A percentile compares a stretch with the other conserved stretches of the same genome.
Conservation (phyloP, 1,284 basidiomycete species). For the Ceratobasidium sp. region DNA sequence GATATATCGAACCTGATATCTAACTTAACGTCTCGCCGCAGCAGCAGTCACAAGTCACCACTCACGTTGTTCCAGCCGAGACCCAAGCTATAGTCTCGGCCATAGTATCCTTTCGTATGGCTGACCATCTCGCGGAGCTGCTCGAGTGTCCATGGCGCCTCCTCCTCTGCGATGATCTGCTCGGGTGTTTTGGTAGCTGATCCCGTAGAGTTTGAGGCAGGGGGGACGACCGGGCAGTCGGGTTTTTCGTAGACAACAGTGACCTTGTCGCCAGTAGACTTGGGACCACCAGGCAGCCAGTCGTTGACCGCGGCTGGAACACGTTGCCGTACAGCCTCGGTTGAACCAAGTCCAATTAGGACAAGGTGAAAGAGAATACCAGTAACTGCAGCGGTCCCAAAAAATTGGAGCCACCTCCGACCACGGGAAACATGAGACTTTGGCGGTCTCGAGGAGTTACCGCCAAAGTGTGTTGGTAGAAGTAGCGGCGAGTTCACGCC, state of each 20-base stretch:
- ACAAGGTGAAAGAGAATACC: constrained; percentile 49
- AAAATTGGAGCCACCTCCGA: constrained; percentile 46
- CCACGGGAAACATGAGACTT: constrained; percentile 39
- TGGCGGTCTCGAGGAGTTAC: constrained; percentile 20
- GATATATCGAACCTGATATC: constrained; percentile 49
- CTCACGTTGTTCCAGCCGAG: constrained; percentile 52
- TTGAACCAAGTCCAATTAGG: constrained; percentile 46
- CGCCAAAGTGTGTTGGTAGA: constrained; percentile 27
- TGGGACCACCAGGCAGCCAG: constrained; percentile 44
- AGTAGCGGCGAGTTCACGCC: constrained; percentile 44
- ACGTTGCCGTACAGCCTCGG: constrained; percentile 39
- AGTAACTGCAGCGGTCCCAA: constrained; percentile 46
- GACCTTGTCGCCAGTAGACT: constrained; percentile 26
- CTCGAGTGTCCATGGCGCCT: constrained; percentile 48
- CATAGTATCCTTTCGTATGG: constrained; percentile 52
- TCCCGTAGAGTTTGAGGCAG: constrained; percentile 12
- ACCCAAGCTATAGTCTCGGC: constrained; percentile 51
- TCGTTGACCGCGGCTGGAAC: constrained; percentile 44
- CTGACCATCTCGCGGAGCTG: constrained; percentile 50
- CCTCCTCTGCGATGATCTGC: constrained; percentile 41
- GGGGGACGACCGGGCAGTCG: neutral
- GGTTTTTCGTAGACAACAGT: constrained; percentile 40
- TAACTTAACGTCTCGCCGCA: constrained; percentile 8
- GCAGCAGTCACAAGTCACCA: constrained; percentile 10
- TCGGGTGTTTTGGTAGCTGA: constrained; percentile 18